These are phyloP conservation scores for Pichia sp. DNA, from an alignment of 1,139 yeast species.

Conservation along the genomic window DNA sequence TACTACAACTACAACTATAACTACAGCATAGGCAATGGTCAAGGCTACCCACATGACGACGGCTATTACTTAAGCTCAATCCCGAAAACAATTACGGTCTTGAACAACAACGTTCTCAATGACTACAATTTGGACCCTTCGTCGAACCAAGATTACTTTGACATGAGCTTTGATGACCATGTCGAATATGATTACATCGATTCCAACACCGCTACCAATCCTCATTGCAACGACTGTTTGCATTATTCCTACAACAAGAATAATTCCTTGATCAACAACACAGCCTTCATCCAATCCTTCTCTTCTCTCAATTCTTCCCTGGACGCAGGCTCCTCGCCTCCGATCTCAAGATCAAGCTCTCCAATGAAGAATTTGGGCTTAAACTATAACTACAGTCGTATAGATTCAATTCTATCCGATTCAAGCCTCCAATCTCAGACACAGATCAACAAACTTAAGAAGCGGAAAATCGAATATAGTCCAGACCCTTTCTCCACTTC, in stretches of 20 bases:
- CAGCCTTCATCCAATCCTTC: constrained; percentile 3
- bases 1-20: neutral
- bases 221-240: neutral
- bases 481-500: neutral
- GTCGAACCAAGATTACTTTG: neutral
- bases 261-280: constrained; percentile 2
- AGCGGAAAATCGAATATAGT: neutral
- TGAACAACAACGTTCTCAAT: neutral
- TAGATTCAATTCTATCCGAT: neutral
- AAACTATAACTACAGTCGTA: neutral
- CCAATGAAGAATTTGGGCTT: constrained; percentile 4
- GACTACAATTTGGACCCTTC: neutral
- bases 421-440: neutral
- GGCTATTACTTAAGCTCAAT: neutral
- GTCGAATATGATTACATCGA: neutral
- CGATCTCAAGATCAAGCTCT: constrained; percentile 10
- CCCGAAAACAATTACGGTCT: neutral
- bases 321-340: constrained; percentile 8
- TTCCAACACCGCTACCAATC: neutral
- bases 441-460: neutral
- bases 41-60: neutral
- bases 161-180: neutral
- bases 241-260: constrained; percentile 4
- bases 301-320: constrained; percentile 12
- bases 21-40: neutral